Conservation (phyloP, 805 yeast species). For the Dipodascus geniculatus region DNA sequence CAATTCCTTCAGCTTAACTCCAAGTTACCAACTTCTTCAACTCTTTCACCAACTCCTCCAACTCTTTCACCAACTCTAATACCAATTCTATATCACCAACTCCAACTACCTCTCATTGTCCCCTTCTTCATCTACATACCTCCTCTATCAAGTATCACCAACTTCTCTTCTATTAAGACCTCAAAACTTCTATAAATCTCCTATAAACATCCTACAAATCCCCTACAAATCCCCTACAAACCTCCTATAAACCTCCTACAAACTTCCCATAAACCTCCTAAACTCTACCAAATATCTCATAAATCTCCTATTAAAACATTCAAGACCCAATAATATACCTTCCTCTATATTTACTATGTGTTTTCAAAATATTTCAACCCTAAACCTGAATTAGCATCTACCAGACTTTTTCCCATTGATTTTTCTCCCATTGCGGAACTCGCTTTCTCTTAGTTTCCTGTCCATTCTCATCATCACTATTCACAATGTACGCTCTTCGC, state of each 20-base stretch:
- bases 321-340: neutral
- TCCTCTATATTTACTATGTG: neutral
- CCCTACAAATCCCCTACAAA: neutral
- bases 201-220: neutral
- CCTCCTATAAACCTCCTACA: neutral
- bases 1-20: too few species aligned
- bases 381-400: neutral
- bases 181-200: neutral
- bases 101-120: too few species aligned
- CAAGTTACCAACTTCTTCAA: too few species aligned
- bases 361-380: neutral
- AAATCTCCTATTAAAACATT: too few species aligned
- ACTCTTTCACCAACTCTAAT: too few species aligned
- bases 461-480: constrained; percentile 3
- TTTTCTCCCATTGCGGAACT: neutral
- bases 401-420: neutral
- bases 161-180: neutral
- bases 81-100: too few species aligned
- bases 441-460: neutral
- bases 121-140: too few species aligned
- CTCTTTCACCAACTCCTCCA: too few species aligned
- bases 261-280: neutral
- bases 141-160: too few species aligned
- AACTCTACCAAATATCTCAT: too few species aligned
- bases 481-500: constrained; percentile 7